Evolutionary conservation across 495 filamentous ascomycete species (phyloP).

Genomic region (Hamigera avellanea): DNA sequence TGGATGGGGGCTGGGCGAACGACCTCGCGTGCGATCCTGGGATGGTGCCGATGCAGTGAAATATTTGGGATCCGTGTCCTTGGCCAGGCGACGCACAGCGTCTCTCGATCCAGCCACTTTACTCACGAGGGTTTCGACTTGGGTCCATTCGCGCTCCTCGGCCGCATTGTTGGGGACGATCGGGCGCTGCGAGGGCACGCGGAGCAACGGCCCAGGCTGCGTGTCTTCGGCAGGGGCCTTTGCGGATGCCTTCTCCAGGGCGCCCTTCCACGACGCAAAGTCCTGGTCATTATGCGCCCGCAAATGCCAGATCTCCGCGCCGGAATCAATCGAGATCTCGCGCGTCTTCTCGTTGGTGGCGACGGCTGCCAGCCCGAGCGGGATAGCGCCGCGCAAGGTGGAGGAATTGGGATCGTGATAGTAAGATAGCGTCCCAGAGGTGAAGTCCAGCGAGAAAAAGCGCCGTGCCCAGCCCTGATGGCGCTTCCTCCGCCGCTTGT

Average conservation of each 20-base stretch:
- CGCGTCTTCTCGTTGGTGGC: slow-evolving; percentile 74
- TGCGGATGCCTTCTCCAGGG: slow-evolving; percentile 64
- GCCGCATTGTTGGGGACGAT: slow-evolving; percentile 19
- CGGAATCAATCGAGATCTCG: slow-evolving; percentile 94
- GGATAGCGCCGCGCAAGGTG: slow-evolving; percentile 81
- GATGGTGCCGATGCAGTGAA: slow-evolving; percentile 13
- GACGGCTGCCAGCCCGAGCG: slow-evolving; percentile 79
- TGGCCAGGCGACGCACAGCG: slow-evolving; percentile 71
- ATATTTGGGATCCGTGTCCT: slow-evolving; percentile 64
- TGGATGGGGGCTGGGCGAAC: slow-evolving; percentile 28
- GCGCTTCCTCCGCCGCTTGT: slow-evolving; percentile 84
- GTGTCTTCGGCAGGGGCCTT: slow-evolving; percentile 15
- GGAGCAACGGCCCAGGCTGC: slow-evolving; percentile 18
- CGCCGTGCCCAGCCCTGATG: slow-evolving; percentile 86
- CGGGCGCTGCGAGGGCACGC: slow-evolving; percentile 16
- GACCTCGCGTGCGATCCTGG: slow-evolving; percentile 18
- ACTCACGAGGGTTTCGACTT: slow-evolving; percentile 71
- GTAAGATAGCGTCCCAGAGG: slow-evolving; percentile 83
- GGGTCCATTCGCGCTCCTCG: slow-evolving; percentile 76
- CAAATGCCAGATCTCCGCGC: slow-evolving; percentile 96
- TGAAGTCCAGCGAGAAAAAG: slow-evolving; percentile 91
- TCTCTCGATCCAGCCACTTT: slow-evolving; percentile 80
- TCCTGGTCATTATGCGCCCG: slow-evolving; percentile 69
- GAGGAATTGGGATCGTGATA: slow-evolving; percentile 89
- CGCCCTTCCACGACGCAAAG: slow-evolving; percentile 75